Evolutionary conservation across 2,329 filamentous ascomycete genomes (phyloP), one percentile per base, ranked within the genome.

Genomic region (Xylaria sp.): DNA sequence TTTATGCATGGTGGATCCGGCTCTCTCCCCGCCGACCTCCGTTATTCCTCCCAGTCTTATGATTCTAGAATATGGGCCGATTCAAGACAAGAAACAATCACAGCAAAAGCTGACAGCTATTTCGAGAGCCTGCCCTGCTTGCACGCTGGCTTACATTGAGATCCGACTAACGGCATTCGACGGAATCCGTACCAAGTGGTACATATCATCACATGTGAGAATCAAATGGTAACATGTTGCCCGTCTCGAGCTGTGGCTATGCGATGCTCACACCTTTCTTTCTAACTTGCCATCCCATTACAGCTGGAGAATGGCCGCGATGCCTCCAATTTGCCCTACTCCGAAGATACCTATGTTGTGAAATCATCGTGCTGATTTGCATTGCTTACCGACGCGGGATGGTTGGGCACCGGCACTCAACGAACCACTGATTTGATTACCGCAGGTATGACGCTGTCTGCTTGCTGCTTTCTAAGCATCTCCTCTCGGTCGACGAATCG

Each of bases 371-470:
- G 36, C 36, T 34, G n/a, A 45, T 12, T 23, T 32, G 25, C n/a
- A 39, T 43, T 8, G 15, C 30, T 43, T 58, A n/a, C 39, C 66
- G 48, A 65, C 32, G 32, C 55, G 62, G 20, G 13, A 43, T 30
- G 15, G 13, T 52, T 60, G 41, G 52, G 62, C 52, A 34, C 41
- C 28, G 43, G 20, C 9, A 20, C 57, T 46, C 39, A 9, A 41
- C 28, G 28, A 57, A 61, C n/a, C 32, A 15, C 52, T 52, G n/a
- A 41, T n/a, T 41, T 56, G 13, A 32, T 50, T 46, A 18, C 66
- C 50, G 56, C 62, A 58, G 57, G 60, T 69, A 69, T 69, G 67
- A 69, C 67, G 63, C 50, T 41, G 56, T 61, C 18, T 61, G 60
- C 20, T n/a, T 41, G 45, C 60, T 34, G 28, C 32, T 46, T n/a